These are phyloP conservation scores for Sporothrix dimorphospora DNA, from an alignment of 2,329 filamentous ascomycete genomes.

Conservation along the genomic window DNA sequence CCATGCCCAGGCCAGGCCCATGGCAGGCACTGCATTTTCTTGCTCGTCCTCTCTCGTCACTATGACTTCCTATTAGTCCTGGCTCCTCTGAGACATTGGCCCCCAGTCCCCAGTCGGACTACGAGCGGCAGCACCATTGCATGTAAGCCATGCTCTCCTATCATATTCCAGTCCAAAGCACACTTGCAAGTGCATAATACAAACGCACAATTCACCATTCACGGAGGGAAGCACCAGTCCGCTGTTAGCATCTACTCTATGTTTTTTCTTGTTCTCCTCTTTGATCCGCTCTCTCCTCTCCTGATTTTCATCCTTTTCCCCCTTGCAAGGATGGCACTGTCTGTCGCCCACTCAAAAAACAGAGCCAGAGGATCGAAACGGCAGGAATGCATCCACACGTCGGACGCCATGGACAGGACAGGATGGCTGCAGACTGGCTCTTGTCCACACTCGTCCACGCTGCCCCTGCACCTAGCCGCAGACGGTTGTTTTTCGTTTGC, in stretches of 20 bases:
- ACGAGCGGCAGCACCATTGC: background rate
- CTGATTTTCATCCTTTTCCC: slow-evolving; percentile 4
- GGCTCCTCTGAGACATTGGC: background rate
- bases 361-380: slow-evolving; percentile 9
- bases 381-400: slow-evolving; percentile 4
- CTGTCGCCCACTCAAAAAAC: background rate
- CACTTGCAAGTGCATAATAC: background rate
- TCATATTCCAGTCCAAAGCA: background rate
- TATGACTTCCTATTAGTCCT: background rate
- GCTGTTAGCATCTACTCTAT: background rate
- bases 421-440: background rate
- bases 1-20: background rate
- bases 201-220: background rate
- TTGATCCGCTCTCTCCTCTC: background rate
- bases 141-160: too few species aligned
- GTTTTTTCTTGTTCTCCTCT: background rate
- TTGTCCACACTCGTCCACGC: background rate
- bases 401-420: slow-evolving; percentile 3
- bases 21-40: background rate
- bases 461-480: slow-evolving; percentile 8
- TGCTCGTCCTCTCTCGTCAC: background rate
- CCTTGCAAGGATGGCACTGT: slow-evolving; percentile 10
- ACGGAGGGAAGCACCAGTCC: background rate
- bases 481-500: slow-evolving; percentile 9
- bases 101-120: background rate